Base-by-base conservation (phyloP, 2,329 filamentous ascomycete species). In the Paecilomyces niveus region DNA sequence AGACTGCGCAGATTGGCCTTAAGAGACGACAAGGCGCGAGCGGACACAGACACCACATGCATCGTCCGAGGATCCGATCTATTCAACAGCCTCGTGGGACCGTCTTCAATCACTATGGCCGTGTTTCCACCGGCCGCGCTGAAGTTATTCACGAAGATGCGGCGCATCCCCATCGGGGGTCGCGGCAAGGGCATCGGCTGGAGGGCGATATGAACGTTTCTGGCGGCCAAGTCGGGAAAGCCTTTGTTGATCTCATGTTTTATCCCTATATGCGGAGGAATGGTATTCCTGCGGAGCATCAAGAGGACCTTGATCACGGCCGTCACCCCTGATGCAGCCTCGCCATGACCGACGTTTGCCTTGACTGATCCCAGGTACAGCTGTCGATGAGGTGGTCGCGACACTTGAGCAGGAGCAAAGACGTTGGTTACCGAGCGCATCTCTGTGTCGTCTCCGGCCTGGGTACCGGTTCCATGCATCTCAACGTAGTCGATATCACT, bases 381-480 rank as follows among this genome's bases (percentile, higher is more conserved):
- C 32, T 78, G 65, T 29, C 78, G 65, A 11, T 76, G 68, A 7
- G 65, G 75, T 31, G 71, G 74, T 55, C 84, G 77, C 59, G 68
- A 77, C 50, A 77, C 75, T 63, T 80, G 72, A 57, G 78, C 76
- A 22, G 83, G 80, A 52, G 83, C 85, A 64, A 88, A 88, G 21
- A 83, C 78, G 54, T 83, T 79, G 22, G 86, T 85, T 54, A 95
- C 88, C 0, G 88, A 91, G 0, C 85, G 80, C 87, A 93, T 92
- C 71, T 96, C 92, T 3, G 85, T 88, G 7, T 85, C 86, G 68
- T 96, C 91, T 61, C 89, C 91, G 32, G 89, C 90, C 72, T 94
- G 89, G 0, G 90, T 96, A 32, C 91, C 91, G 2, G 91, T 96
- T 13, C 89, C 91, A 71, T 96, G 90, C 86, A 94, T 91, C 74